Conservation (phyloP, 495 filamentous ascomycete species). For the Parathielavia hyrcaniae region DNA sequence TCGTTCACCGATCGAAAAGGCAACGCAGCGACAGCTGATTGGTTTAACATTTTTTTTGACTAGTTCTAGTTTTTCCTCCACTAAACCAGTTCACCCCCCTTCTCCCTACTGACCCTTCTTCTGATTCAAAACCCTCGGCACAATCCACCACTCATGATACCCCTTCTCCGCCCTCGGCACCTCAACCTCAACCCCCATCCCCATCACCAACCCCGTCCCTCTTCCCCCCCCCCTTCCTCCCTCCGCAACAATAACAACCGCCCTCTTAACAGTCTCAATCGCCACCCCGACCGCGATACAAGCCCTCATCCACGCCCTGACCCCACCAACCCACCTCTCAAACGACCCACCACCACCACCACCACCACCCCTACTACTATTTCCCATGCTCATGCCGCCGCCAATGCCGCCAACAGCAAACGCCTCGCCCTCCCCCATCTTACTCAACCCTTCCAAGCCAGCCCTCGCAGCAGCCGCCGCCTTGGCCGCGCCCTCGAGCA, state of each 20-base stretch:
- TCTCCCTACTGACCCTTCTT: slow-evolving; percentile 4
- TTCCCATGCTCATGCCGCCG: too few relatives aligned
- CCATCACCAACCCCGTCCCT: too few relatives aligned
- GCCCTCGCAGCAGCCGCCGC: slow-evolving; percentile 57
- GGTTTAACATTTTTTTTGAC: background rate
- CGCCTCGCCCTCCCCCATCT: slow-evolving; percentile 41
- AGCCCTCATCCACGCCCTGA: slow-evolving; percentile 55
- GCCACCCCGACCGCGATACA: slow-evolving; percentile 63
- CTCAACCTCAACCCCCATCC: slow-evolving; percentile 41
- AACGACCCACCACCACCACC: slow-evolving; percentile 32
- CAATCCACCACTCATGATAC: slow-evolving; percentile 74
- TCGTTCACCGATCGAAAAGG: too few relatives aligned
- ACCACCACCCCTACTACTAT: too few relatives aligned
- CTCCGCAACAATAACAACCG: slow-evolving; percentile 23
- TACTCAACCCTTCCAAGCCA: slow-evolving; percentile 56
- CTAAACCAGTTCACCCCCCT: background rate
- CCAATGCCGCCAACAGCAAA: slow-evolving; percentile 36
- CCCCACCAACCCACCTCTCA: slow-evolving; percentile 52
- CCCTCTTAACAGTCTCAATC: slow-evolving; percentile 51
- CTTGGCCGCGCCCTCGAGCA: slow-evolving; percentile 57
- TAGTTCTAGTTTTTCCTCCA: too few relatives aligned
- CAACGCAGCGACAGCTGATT: background rate
- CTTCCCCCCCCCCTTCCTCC: slow-evolving; percentile 16
- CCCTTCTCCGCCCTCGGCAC: slow-evolving; percentile 50
- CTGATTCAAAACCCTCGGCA: slow-evolving; percentile 52